Evolutionary conservation across 441 rosid species (phyloP), one percentile per base, ranked within the genome.

Genomic region (Adansonia rubrostipa): DNA sequence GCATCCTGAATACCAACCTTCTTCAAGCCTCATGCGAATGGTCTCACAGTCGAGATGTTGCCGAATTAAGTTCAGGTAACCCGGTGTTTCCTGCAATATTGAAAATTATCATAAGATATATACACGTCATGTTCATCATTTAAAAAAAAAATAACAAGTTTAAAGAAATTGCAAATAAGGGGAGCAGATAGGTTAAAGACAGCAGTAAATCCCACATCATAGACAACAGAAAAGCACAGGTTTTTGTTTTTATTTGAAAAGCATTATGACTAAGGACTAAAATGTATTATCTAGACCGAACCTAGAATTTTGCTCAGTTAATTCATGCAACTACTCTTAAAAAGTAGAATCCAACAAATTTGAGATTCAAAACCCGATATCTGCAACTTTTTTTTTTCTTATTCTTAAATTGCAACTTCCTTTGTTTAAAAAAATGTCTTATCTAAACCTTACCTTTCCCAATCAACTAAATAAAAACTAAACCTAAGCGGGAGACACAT

Each of bases 21-120:
- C 84, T 60, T 84, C 85, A 3, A 86, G 80, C 71, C 88, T 87
- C 24, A 54, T 80, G 56, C 81, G 82, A 60, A 90, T 84, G 2
- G 78, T 83, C 61, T 87, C 90, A 54, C 88, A 77, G 75, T 90
- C 94, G 65, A 86, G 70, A 77, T 86, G 91, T 40, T 89, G 90
- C 62, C 84, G 84, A 61, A 90, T 77, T 13, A 86, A 73, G 67
- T 60, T 84, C 47, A 50, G 67, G 81, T 85, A 89, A 67, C 80
- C 78, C 0, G 80, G 62, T 63, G 81, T 82, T 80, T 88, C 90
- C 91, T 90, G 90, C 85, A 78, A 77, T 56, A 75, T 70, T 45
- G 14, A 61, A 68, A 73, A 67, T 28, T 28, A 28, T 28, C 36
- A 28, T 70, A 22, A 70, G 36, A 5, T 33, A 33, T 63, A 24